phyloP scores from a whole-genome alignment of 768 basidiomycete species.

The Agaricus blazei region DNA sequence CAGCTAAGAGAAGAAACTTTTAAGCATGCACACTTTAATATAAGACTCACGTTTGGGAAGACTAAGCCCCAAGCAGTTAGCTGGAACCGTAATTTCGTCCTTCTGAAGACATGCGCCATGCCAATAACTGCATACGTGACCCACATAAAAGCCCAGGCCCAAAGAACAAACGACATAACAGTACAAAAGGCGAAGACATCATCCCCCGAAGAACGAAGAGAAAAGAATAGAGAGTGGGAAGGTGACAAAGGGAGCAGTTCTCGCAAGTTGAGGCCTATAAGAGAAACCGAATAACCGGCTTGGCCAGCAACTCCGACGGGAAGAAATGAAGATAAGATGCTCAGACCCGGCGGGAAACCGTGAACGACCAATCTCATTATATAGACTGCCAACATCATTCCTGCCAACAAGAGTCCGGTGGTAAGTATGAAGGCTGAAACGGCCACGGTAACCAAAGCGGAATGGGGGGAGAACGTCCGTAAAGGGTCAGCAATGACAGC shows the following conservation, averaged over 20 bases:
- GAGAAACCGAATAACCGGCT: constrained; percentile 50
- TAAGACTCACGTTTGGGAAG: constrained; percentile 53
- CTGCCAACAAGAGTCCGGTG: constrained; percentile 51
- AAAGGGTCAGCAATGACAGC: constrained; percentile 52
- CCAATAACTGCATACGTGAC: constrained; percentile 50
- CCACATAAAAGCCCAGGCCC: constrained; percentile 64
- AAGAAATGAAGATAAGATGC: constrained; percentile 60
- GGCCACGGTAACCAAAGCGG: constrained; percentile 51
- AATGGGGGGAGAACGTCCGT: constrained; percentile 31
- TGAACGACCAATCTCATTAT: constrained; percentile 52
- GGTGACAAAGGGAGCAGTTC: constrained; percentile 25
- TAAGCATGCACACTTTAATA: no score
- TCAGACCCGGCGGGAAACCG: constrained; percentile 44
- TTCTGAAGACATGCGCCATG: constrained; percentile 36
- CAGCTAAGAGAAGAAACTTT: background rate
- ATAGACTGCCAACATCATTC: constrained; percentile 67
- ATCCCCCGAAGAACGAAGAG: constrained; percentile 21
- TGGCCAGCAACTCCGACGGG: constrained; percentile 73
- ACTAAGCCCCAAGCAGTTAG: constrained; percentile 64
- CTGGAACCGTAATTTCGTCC: constrained; percentile 42
- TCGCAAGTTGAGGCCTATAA: constrained; percentile 48
- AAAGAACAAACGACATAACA: constrained; percentile 47
- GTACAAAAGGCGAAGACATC: constrained; percentile 41
- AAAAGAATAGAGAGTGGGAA: constrained; percentile 31
- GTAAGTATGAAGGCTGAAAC: constrained; percentile 51